Conservation (phyloP, 768 basidiomycete genomes). For the Sporobolomyces roseus region DNA sequence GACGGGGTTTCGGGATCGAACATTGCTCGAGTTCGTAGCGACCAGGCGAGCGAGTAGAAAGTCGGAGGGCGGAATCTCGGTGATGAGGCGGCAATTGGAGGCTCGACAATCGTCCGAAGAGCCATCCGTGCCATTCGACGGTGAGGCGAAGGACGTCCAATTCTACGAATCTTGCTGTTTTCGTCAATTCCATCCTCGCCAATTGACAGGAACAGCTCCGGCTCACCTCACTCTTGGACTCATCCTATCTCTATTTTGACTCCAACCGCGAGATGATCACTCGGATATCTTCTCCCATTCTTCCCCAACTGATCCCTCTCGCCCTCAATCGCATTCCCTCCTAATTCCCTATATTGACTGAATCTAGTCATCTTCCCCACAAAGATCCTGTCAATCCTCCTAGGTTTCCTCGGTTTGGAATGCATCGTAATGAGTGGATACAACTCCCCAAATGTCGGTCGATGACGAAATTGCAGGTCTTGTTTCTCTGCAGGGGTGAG, state of each 20-base stretch:
- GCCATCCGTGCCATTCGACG: too few species aligned
- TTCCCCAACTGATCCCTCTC: constrained; percentile 2
- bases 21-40: too few species aligned
- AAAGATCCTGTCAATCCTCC: constrained; percentile 37
- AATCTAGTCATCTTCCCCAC: not conserved
- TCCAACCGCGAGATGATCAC: constrained; percentile 6
- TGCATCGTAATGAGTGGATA: constrained; percentile 28
- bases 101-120: too few species aligned
- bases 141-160: too few species aligned
- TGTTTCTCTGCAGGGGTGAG: not conserved
- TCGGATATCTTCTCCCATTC: not conserved
- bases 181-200: too few species aligned
- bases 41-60: too few species aligned
- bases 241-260: not conserved
- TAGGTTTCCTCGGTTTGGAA: constrained; percentile 32
- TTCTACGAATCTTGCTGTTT: too few species aligned
- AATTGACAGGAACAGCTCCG: too few species aligned
- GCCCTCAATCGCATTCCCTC: not conserved
- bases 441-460: constrained; percentile 38
- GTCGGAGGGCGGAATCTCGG: too few species aligned
- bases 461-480: constrained; percentile 6
- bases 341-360: not conserved
- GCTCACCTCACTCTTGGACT: too few species aligned
- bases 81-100: too few species aligned
- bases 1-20: too few species aligned